Evolutionary conservation across 495 filamentous ascomycete genomes (phyloP), one percentile per base, ranked within the genome.

Genomic region (Trichocladium uniseriatum): DNA sequence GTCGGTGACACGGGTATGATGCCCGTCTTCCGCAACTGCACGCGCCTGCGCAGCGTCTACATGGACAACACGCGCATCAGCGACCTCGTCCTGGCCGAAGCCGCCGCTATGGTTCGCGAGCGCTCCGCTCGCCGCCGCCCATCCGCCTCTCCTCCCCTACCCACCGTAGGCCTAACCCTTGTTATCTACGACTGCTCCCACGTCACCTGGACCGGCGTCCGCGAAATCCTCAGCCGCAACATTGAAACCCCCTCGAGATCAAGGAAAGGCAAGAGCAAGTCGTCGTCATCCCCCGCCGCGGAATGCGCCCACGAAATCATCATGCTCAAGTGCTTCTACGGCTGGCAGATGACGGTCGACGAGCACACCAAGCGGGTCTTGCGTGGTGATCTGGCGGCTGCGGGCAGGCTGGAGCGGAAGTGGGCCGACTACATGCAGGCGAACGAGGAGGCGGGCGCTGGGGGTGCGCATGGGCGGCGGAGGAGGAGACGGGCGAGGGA

Each of bases 401-500:
- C 92, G 2, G 68, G 70, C 29, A 70, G 84, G 11, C 70, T 98
- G 18, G 89, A 95, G 68, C 73, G 79, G 42, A 94, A 89, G 67
- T 98, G 92, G 92, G 87, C 82, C 0, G 84, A 94, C 28, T 91
- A 89, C 54, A 97, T 96, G 92, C 83, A 91, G 67, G 81, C 85
- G 6, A 84, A 77, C 19, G 86, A 95, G 57, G 94, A 96, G 59
- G 87, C 84, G 0, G 87, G 84, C 0, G 77, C 76, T 1, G 73
- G 57, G 1, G 81, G 79, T 0, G 72, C 71, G 0, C 79, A 80
- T 1, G 66, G 72, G 0, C 71, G 89, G 32, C 69, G 90, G 47
- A 68, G 90, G 40, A 71, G 89, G 52, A 71, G 89, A 22, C 75
- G 88, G 44, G 83, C 84, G 5, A 75, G 87, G 24, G 87, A 92